Conservation (phyloP, 176 grass and related monocot species). For the Oryza punctata region DNA sequence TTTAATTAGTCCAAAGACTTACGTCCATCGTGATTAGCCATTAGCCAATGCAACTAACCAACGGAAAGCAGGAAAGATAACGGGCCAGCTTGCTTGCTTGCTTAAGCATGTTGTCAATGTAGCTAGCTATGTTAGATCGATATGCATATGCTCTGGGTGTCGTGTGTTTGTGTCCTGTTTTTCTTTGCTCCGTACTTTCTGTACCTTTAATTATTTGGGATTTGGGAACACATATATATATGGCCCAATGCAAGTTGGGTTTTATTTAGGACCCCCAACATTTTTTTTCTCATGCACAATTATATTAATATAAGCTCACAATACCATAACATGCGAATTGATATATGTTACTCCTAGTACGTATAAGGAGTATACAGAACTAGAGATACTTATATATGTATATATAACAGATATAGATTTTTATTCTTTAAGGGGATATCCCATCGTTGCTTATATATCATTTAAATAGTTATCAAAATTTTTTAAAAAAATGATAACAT, state of each 20-base stretch:
- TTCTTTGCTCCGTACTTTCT: neutral
- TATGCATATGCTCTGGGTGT: neutral
- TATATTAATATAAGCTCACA: no score
- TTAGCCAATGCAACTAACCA: neutral
- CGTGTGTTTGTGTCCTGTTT: neutral
- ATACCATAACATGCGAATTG: no score
- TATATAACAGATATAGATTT: no score
- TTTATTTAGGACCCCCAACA: neutral
- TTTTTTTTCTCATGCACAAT: neutral
- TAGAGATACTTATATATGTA: no score
- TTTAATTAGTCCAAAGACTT: neutral
- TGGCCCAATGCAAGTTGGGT: neutral
- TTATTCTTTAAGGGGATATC: no score
- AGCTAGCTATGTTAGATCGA: neutral
- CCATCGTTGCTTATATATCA: no score
- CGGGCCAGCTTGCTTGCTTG: neutral
- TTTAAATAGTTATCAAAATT: no score
- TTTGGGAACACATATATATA: no score
- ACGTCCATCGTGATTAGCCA: neutral
- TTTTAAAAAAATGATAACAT: no score
- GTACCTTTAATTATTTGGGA: neutral
- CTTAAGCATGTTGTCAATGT: conserved; percentile 7
- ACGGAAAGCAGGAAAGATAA: no score
- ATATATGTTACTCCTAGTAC: no score
- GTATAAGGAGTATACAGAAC: no score